A percentile compares a stretch with the other conserved stretches of the same genome.
These are phyloP conservation scores for Pleurotus sapidus DNA, from an alignment of 768 basidiomycete species.

Conservation along the genomic window DNA sequence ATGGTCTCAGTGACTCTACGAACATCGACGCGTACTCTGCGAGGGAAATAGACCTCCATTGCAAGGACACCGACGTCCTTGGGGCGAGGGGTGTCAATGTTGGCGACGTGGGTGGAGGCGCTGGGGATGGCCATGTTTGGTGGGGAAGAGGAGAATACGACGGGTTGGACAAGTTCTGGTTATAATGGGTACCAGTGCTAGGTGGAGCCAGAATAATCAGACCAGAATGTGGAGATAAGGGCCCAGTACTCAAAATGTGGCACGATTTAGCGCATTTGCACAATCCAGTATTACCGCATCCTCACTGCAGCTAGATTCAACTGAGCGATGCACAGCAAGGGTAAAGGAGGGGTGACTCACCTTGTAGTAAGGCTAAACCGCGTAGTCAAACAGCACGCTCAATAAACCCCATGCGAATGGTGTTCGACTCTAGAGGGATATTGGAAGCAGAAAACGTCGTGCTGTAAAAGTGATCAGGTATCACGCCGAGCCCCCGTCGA, in stretches of 20 bases:
- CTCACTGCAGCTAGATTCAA: too few relatives aligned
- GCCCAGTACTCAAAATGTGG: constrained; percentile 8
- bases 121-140: constrained; percentile 39
- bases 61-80: constrained; percentile 93
- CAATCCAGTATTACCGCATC: not conserved
- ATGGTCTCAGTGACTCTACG: constrained; percentile 5
- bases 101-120: constrained; percentile 23
- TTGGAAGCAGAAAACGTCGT: not conserved
- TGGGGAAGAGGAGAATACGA: constrained; percentile 11
- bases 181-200: constrained; percentile 9
- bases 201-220: not conserved
- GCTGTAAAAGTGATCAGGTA: too few relatives aligned
- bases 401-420: too few relatives aligned
- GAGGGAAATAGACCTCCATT: constrained; percentile 94
- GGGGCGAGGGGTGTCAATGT: constrained; percentile 56
- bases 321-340: not conserved
- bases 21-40: constrained; percentile 54
- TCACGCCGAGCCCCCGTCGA: too few relatives aligned
- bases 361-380: not conserved
- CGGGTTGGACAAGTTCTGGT: constrained; percentile 6
- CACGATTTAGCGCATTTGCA: constrained; percentile 8
- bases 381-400: too few relatives aligned
- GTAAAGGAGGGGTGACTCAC: not conserved
- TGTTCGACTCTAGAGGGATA: too few relatives aligned
- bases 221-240: not conserved